Evolutionary conservation across 352 stramenopile genomes (phyloP).

Genomic region (Sclerospora graminicola): DNA sequence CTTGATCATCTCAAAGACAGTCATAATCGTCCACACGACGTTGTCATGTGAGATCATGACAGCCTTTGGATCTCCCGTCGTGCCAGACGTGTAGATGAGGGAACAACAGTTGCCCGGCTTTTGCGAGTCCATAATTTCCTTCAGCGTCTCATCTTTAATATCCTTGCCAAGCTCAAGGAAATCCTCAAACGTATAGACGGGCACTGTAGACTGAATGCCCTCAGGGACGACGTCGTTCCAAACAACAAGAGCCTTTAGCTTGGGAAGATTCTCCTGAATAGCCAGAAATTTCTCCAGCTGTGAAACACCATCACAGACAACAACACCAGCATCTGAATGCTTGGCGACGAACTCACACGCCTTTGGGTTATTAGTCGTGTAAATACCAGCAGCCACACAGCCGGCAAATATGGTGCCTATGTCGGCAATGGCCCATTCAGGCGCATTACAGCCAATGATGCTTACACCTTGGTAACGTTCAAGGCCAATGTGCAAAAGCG

Average conservation of each 20-base stretch:
- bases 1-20: slow-evolving; percentile 53
- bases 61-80: slow-evolving; percentile 91
- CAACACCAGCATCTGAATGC: slow-evolving; percentile 88
- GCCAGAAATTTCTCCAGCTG: slow-evolving; percentile 92
- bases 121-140: slow-evolving; percentile 66
- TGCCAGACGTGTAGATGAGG: slow-evolving; percentile 94
- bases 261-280: slow-evolving; percentile 76
- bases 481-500: slow-evolving; percentile 57
- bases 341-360: slow-evolving; percentile 90
- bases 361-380: slow-evolving; percentile 90
- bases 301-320: slow-evolving; percentile 88
- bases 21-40: slow-evolving; percentile 76
- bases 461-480: slow-evolving; percentile 69
- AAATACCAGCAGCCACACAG: slow-evolving; percentile 90
- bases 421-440: slow-evolving; percentile 90
- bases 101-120: slow-evolving; percentile 83
- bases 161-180: slow-evolving; percentile 67
- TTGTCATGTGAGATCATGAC: slow-evolving; percentile 96
- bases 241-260: slow-evolving; percentile 91
- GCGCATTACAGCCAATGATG: slow-evolving; percentile 89
- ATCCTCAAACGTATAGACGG: slow-evolving; percentile 71
- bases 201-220: slow-evolving; percentile 49
- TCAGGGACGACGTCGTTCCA: slow-evolving; percentile 83
- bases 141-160: slow-evolving; percentile 46
- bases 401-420: slow-evolving; percentile 90